These are phyloP conservation scores for Pyronema domesticum DNA, from an alignment of 495 filamentous ascomycete species.

Conservation along the genomic window DNA sequence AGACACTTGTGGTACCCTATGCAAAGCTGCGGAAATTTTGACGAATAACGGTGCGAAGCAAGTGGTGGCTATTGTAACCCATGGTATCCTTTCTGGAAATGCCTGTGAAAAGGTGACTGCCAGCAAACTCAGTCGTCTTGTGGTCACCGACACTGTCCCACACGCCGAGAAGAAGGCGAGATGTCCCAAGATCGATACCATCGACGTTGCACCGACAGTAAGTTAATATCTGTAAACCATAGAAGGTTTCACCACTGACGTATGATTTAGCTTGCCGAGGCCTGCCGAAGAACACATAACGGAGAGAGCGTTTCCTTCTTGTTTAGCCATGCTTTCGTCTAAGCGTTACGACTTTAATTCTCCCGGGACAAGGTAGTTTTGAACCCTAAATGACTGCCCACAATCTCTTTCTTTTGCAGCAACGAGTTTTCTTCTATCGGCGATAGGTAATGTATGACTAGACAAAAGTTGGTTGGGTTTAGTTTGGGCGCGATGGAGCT, in stretches of 20 bases:
- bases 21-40: conserved; percentile 79
- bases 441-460: too few species aligned
- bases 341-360: neutral
- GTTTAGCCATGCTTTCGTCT: conserved; percentile 71
- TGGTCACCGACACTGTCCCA: conserved; percentile 96
- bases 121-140: conserved; percentile 57
- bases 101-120: conserved; percentile 79
- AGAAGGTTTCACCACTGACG: conserved; percentile 19
- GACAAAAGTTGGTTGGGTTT: too few species aligned
- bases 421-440: too few species aligned
- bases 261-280: conserved; percentile 30
- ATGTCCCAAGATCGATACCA: conserved; percentile 68
- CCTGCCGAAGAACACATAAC: conserved; percentile 82
- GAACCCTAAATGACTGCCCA: too few species aligned
- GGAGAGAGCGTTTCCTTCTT: conserved; percentile 84
- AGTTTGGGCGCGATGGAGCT: too few species aligned
- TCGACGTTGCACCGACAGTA: conserved; percentile 78
- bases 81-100: conserved; percentile 82
- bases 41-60: conserved; percentile 74
- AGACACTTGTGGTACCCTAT: conserved; percentile 87
- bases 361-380: too few species aligned
- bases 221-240: conserved; percentile 28
- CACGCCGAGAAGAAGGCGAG: conserved; percentile 59
- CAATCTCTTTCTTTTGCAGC: too few species aligned
- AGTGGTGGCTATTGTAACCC: conserved; percentile 87